A percentile compares a stretch with the other conserved stretches of the same genome.
Conservation (phyloP, 1,284 basidiomycete species). For the Malassezia obtusa region DNA sequence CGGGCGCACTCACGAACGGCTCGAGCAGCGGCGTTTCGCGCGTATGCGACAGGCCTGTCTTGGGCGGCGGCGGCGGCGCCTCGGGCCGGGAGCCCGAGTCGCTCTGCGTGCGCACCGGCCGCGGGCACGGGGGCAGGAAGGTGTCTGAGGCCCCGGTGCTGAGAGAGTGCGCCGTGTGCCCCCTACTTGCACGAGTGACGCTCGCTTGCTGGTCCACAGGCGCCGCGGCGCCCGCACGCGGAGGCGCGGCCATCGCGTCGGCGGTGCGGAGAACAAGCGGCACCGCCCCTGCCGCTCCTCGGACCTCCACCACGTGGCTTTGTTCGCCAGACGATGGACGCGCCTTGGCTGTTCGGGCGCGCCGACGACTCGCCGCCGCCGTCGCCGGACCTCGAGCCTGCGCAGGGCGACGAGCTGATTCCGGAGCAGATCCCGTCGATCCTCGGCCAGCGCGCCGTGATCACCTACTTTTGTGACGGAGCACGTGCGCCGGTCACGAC, state of each 20-base stretch:
- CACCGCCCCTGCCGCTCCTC: not conserved
- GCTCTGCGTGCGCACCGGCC: not conserved
- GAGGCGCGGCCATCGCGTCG: not conserved
- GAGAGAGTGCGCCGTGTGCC: not conserved
- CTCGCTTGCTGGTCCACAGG: not conserved
- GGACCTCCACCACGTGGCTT: conserved; percentile 1
- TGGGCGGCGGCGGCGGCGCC: not conserved
- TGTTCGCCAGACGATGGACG: not conserved
- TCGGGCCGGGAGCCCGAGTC: not conserved
- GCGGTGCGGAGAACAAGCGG: not conserved
- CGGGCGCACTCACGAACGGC: not conserved
- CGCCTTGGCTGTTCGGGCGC: conserved; percentile 7
- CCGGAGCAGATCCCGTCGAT: conserved; percentile 11
- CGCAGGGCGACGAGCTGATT: not conserved
- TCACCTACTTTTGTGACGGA: conserved; percentile 2
- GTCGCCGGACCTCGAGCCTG: conserved; percentile 4
- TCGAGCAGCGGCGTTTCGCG: not conserved
- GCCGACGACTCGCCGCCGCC: conserved; percentile 3
- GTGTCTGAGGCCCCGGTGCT: not conserved
- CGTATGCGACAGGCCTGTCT: not conserved
- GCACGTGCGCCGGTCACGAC: not conserved
- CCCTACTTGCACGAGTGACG: not conserved
- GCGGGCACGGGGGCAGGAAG: not conserved
- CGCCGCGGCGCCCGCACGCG: not conserved
- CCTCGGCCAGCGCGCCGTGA: conserved; percentile 2